Evolutionary conservation across 805 yeast genomes (phyloP).

Genomic region (Yueomyces sp.): DNA sequence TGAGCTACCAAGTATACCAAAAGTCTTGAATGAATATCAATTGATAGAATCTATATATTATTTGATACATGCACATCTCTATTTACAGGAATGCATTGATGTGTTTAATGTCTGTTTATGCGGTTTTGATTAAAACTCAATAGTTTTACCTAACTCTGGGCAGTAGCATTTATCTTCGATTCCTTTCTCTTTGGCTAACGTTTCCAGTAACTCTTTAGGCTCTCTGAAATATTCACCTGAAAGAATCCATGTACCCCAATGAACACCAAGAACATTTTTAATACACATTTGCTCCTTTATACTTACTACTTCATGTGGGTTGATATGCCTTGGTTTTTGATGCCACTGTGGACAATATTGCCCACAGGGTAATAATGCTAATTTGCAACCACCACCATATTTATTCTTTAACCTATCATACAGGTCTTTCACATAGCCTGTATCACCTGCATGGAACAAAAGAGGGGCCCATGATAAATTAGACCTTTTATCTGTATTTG

Average conservation of each 20-base stretch:
- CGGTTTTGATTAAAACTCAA: constrained; percentile 28
- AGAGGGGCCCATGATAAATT: constrained; percentile 29
- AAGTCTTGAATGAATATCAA: too few species aligned
- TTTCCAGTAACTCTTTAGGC: constrained; percentile 51
- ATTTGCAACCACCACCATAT: constrained; percentile 43
- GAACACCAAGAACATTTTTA: constrained; percentile 66
- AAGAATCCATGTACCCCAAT: constrained; percentile 91
- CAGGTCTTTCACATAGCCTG: constrained; percentile 72
- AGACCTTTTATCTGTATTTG: constrained; percentile 38
- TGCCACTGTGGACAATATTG: constrained; percentile 95
- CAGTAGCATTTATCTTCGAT: constrained; percentile 31
- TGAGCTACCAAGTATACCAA: too few species aligned
- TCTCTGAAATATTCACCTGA: constrained; percentile 82
- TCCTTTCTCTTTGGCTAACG: constrained; percentile 30
- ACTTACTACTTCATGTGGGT: constrained; percentile 63
- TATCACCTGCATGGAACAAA: constrained; percentile 87
- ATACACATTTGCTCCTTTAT: constrained; percentile 54
- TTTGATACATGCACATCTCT: background rate
- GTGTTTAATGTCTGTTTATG: background rate
- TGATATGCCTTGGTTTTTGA: constrained; percentile 76
- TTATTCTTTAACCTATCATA: constrained; percentile 51
- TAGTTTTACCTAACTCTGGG: constrained; percentile 69
- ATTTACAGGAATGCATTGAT: background rate
- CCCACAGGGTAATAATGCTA: constrained; percentile 83
- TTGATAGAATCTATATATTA: background rate